These are phyloP conservation scores for Kwoniella shivajii DNA, from an alignment of 1,284 basidiomycete genomes.

Conservation along the genomic window DNA sequence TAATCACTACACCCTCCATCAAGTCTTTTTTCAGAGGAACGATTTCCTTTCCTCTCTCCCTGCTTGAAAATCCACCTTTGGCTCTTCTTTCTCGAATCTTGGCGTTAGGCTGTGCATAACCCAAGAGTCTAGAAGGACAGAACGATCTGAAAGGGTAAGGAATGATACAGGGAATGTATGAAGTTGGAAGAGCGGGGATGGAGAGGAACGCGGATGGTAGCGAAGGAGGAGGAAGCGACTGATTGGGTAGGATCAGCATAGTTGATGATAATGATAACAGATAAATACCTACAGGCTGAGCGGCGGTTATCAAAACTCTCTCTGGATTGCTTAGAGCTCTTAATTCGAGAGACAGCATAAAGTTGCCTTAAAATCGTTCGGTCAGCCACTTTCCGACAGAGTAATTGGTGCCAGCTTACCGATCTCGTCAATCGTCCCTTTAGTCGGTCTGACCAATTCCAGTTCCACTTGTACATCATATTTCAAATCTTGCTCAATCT, in stretches of 20 bases:
- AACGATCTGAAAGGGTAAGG: slow-evolving; percentile 49
- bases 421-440: slow-evolving; percentile 31
- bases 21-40: slow-evolving; percentile 47
- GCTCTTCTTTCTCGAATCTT: slow-evolving; percentile 32
- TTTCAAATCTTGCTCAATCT: slow-evolving; percentile 49
- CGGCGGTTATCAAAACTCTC: slow-evolving; percentile 31
- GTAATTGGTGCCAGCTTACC: slow-evolving; percentile 26
- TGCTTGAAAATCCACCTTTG: slow-evolving; percentile 29
- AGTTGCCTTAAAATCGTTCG: slow-evolving; percentile 43
- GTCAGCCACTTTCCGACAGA: neutral
- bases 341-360: slow-evolving; percentile 52
- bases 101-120: slow-evolving; percentile 29
- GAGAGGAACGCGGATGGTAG: slow-evolving; percentile 29
- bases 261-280: neutral
- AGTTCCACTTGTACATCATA: slow-evolving; percentile 54
- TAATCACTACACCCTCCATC: slow-evolving; percentile 44
- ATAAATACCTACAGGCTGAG: slow-evolving; percentile 46
- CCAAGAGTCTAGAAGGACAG: slow-evolving; percentile 46
- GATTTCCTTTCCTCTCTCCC: slow-evolving; percentile 40
- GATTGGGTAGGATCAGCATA: neutral
- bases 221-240: slow-evolving; percentile 49
- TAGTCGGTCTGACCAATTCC: slow-evolving; percentile 49
- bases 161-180: slow-evolving; percentile 44
- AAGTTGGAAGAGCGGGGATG: slow-evolving; percentile 30
- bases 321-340: slow-evolving; percentile 34